Evolutionary conservation across 2,329 filamentous ascomycete genomes (phyloP), one percentile per base, ranked within the genome.

Genomic region (Fusarium sp.): DNA sequence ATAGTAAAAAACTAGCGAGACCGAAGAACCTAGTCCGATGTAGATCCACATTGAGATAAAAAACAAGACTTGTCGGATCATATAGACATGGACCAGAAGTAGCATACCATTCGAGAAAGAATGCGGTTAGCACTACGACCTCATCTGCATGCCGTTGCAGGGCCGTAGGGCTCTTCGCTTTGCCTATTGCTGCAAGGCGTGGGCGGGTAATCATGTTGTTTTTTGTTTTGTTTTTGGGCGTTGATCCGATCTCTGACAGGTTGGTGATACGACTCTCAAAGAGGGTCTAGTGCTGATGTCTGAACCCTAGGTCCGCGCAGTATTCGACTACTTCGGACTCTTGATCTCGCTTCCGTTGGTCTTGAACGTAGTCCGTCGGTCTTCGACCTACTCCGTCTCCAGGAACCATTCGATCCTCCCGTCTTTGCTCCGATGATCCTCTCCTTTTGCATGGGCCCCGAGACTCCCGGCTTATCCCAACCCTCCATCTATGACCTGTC

Each of bases 391-490:
- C 67, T 60, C 22, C 22, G 22, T 24, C 22, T 24, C 51, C 58
- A 72, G 61, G 64, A 71, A 66, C 67, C 64, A 65, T 61, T 59
- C 49, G 48, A 74, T 71, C 65, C 65, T 73, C 68, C 63, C 68
- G 63, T 61, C 39, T 53, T 55, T 56, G 40, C 44, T 62, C 51
- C 54, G 44, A 61, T 53, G 58, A 69, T 68, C 58, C 49, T 45
- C 14, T 56, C 42, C 24, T 45, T 36, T 31, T n/a, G 17, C 24
- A 46, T 68, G 43, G 46, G 50, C 26, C 42, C 57, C 60, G 43
- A 71, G 26, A 20, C 50, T 58, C 40, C 59, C 55, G 48, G 68
- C 48, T 43, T 48, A 52, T 40, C 52, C 44, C 53, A 54, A 44
- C 39, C 28, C 34, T 51, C 45, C 42, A 38, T 31, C 34, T 11